Evolutionary conservation across 108 stramenopile species (phyloP), one percentile per base, ranked within the genome.

Genomic region (Chaetoceros tenuissimus): DNA sequence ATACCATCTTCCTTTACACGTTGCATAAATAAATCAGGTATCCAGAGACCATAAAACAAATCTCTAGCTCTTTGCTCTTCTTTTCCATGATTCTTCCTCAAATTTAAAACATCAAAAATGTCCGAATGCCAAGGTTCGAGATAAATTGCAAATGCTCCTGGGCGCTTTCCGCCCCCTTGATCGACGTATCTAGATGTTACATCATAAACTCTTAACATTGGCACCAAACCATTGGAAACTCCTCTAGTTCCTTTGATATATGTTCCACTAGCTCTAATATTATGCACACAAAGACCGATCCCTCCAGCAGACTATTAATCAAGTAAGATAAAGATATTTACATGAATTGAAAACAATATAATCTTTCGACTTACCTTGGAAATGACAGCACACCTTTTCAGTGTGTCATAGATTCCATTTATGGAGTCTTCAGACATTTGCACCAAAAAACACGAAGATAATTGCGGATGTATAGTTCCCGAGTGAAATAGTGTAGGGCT

Each of bases 181-280:
- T 98, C 92, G 5, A 98, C 98, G 61, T 97, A 97, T 31, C 96
- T 78, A 10, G 93, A 88, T 24, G 96, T 98, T 27, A 86, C 88
- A 77, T 98, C 95, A 59, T 87, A 98, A 3, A 98, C 96, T 13
- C 96, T 85, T n/a, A 98, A 84, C 96, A 98, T 97, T 18, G 98
- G 98, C n/a, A 98, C 94, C 43, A 98, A 69, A 3, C 98, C 98
- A 69, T 96, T 97, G 16, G 92, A 92, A 1, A 76, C 76, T 16
- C 98, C 98, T 53, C 95, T 83, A 5, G 98, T 94, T 17, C 98
- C 98, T 51, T 79, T 72, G 53, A 98, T 97, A 57, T 82, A 77
- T 30, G 94, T 89, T 48, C 88, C 87, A 16, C 93, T 60, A 1
- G 94, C 96, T 17, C 97, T 89, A 57, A 98, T 94, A 63, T 96